Evolutionary conservation across 768 basidiomycete species (phyloP).

Genomic region (Pleurotus eryngii): DNA sequence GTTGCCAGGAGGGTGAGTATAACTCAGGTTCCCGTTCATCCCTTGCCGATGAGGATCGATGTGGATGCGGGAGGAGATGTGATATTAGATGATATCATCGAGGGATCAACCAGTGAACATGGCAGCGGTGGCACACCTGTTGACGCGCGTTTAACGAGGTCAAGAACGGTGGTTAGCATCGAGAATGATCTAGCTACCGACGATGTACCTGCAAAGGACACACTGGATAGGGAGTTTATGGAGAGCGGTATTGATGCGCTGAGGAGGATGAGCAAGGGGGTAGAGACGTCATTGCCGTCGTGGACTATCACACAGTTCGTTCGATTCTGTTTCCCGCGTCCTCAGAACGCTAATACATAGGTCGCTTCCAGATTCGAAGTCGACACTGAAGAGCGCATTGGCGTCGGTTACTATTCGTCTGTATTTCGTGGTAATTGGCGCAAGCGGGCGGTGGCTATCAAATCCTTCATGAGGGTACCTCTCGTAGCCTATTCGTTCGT

Average conservation of each 20-base stretch:
- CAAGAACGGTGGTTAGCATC: constrained; percentile 8
- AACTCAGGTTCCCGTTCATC: background rate
- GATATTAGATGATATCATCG: background rate
- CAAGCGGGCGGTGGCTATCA: constrained; percentile 63
- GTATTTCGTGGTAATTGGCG: constrained; percentile 80
- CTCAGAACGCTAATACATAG: background rate
- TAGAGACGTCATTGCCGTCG: constrained; percentile 45
- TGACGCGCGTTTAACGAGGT: background rate
- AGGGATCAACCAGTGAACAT: background rate
- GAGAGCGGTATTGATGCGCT: constrained; percentile 73
- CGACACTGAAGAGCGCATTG: constrained; percentile 64
- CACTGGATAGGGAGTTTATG: constrained; percentile 67
- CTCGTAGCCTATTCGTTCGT: constrained; percentile 60
- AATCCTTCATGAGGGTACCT: constrained; percentile 64
- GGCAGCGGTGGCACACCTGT: background rate
- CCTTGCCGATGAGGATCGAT: background rate
- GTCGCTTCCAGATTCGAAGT: constrained; percentile 59
- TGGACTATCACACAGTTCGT: constrained; percentile 74
- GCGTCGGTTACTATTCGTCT: constrained; percentile 72
- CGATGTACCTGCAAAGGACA: constrained; percentile 28
- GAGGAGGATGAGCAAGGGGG: constrained; percentile 48
- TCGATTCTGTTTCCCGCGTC: background rate
- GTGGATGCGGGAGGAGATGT: background rate
- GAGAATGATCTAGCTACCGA: constrained; percentile 7
- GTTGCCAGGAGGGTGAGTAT: constrained; percentile 4